Base-by-base conservation (phyloP, 2,329 filamentous ascomycete species). In the Neopestalotiopsis sp. region DNA sequence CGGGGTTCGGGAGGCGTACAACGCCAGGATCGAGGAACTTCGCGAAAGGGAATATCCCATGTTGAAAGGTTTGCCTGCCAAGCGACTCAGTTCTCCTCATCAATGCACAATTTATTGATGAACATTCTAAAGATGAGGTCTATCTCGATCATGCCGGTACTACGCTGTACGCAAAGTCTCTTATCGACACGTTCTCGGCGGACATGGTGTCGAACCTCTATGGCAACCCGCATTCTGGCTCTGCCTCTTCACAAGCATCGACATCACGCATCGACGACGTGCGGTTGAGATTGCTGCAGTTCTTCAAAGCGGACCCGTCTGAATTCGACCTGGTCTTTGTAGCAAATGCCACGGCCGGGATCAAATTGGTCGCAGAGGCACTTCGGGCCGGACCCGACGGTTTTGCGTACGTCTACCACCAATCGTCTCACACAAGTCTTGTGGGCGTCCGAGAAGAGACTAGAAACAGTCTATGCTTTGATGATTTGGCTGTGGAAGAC, bases 81-180 rank as follows among this genome's bases (percentile, higher is more conserved):
- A 13, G 14, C 17, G 20, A 34, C 57, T 17, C 13, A 20, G 53
- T 17, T 53, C 30, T 70, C 67, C 73, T 59, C 40, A 4, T 65
- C 57, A 34, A 56, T 38, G 49, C 34, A 13, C 42, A 9, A 45
- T 32, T 9, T 34, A 20, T 20, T 32, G 6, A 7, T 65, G n/a
- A 67, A 75, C 32, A 61, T 57, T 66, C 72, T 62, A 71, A 67
- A 95, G 93, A 88, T 66, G 89, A 89, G 10, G 86, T 91, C 61
- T 98, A 98, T 79, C 90, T 98, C 68, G 95, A 98, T 75, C 95
- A 98, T 91, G 94, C 94, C 0, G 95, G 94, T n/a, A 93, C 94
- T n/a, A 95, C 95, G 0, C 84, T 92, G 1, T 94, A 92, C 77
- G 85, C 94, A 57, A 95, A 92, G 79, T 94, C 93, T 38, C 81